These are phyloP conservation scores for Verticillium longisporum DNA, from an alignment of 2,329 filamentous ascomycete genomes.

Conservation along the genomic window DNA sequence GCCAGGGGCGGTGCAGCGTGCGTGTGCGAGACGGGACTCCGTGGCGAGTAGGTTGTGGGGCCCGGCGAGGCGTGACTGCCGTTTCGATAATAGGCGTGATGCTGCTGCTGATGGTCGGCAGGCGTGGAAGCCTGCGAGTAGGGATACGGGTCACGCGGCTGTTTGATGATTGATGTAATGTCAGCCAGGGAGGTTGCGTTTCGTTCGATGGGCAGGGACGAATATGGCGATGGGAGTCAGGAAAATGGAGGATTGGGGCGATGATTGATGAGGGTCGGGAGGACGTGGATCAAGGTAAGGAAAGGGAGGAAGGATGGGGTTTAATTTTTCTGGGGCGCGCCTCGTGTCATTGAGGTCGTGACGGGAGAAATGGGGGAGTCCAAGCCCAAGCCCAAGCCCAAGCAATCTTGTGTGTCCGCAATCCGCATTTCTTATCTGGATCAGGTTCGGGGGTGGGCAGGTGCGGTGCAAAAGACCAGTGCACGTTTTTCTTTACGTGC, in stretches of 20 bases:
- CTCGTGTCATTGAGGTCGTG: not conserved
- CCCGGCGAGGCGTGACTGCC: conserved; percentile 42
- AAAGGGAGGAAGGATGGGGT: not conserved
- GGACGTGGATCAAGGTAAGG: not conserved
- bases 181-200: not conserved
- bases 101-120: conserved; percentile 31
- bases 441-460: not conserved
- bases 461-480: not conserved
- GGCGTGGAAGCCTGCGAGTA: conserved; percentile 32
- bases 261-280: not conserved
- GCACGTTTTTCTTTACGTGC: not conserved
- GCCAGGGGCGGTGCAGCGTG: conserved; percentile 34
- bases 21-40: conserved; percentile 44
- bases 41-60: conserved; percentile 34
- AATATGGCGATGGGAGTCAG: not conserved
- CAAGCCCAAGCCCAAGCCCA: not conserved
- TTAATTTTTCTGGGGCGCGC: conserved; percentile 1
- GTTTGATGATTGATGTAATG: conserved; percentile 13
- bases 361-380: not conserved
- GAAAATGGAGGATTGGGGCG: not conserved
- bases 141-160: conserved; percentile 45
- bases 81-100: conserved; percentile 39
- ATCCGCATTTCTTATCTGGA: not conserved
- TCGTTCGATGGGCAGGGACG: not conserved
- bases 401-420: not conserved